Base-by-base conservation (phyloP, 306 rosid genomes). In the Carpinus fangiana region DNA sequence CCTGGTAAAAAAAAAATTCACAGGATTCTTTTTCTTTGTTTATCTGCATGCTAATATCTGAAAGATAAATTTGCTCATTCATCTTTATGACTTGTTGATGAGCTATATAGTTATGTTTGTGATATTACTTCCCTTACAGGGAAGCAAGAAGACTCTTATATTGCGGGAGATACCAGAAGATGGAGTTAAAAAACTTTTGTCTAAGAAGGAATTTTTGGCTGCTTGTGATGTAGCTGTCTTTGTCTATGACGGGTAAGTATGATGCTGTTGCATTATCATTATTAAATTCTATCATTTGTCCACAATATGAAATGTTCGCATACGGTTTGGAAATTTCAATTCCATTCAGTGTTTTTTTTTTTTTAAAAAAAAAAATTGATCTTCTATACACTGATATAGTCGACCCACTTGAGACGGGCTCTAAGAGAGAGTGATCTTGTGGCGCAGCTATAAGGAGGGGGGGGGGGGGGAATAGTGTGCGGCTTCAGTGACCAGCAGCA, bases 111-210 rank as follows among this genome's bases (percentile, higher is more conserved):
- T 74, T 71, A 62, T 82, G 47, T 85, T 76, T 79, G 47, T 69
- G 28, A 56, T 78, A 76, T 79, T 73, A 34, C 43, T 76, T 73
- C 48, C 78, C 20, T 8, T 83, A 21, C 23, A 95, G 98, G 96
- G 96, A 52, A 83, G 72, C 60, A 91, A 77, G 86, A 92, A 87
- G 84, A 91, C 91, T 61, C 96, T 95, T 78, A 82, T 95, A 67
- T 83, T 95, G 83, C 86, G 93, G 78, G 98, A 95, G 92, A 92
- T 95, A 78, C 97, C 98, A 55, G 98, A 92, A 79, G 87, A 81
- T 64, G 82, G 77, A 85, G 88, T 90, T 14, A 82, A 87, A 10
- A 75, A 72, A 48, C 72, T 78, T 77, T 81, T 95, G 74, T 85
- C 89, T 64, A 80, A 82, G 51, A 83, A 83, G 84, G 93, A 93